phyloP scores from a whole-genome alignment of 2,329 filamentous ascomycete genomes.

The Cryphonectria radicalis region DNA sequence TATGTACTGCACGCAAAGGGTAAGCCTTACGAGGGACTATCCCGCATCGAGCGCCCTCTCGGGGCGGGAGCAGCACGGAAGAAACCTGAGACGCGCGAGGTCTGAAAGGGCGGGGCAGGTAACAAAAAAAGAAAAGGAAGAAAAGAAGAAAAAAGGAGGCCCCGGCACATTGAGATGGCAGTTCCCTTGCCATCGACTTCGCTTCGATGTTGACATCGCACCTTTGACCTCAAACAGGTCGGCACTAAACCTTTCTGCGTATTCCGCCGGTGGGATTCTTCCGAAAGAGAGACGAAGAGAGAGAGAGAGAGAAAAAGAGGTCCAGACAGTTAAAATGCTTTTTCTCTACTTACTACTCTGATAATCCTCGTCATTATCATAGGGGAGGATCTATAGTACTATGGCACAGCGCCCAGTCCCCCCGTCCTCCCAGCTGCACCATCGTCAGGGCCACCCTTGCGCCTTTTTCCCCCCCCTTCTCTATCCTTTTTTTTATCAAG shows the following conservation, averaged over 20 bases:
- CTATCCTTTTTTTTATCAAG: no score
- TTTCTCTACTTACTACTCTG: not conserved
- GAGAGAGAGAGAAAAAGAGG: not conserved
- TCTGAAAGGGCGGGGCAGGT: slow-evolving; percentile 21
- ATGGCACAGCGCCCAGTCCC: not conserved
- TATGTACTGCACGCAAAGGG: slow-evolving; percentile 5
- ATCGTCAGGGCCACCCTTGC: slow-evolving; percentile 16
- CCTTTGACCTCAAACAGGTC: not conserved
- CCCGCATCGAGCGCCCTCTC: not conserved
- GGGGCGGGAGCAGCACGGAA: not conserved
- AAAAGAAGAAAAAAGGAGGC: not conserved
- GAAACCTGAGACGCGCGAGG: slow-evolving; percentile 23
- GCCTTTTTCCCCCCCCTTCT: not conserved
- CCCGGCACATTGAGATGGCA: not conserved
- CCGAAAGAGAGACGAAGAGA: no score
- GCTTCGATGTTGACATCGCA: not conserved
- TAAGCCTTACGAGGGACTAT: slow-evolving; percentile 16
- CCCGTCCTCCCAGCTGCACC: slow-evolving; percentile 6
- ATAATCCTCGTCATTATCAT: slow-evolving; percentile 6
- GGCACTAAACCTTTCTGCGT: slow-evolving; percentile 9
- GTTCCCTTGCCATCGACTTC: not conserved
- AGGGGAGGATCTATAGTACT: slow-evolving; percentile 17
- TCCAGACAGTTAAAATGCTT: not conserved
- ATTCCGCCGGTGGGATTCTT: slow-evolving; percentile 7
- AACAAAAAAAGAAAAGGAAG: not conserved